Percentiles rank a stretch among this genome's conserved stretches.
Conservation (phyloP, 768 basidiomycete genomes). For the Megacollybia marginata region DNA sequence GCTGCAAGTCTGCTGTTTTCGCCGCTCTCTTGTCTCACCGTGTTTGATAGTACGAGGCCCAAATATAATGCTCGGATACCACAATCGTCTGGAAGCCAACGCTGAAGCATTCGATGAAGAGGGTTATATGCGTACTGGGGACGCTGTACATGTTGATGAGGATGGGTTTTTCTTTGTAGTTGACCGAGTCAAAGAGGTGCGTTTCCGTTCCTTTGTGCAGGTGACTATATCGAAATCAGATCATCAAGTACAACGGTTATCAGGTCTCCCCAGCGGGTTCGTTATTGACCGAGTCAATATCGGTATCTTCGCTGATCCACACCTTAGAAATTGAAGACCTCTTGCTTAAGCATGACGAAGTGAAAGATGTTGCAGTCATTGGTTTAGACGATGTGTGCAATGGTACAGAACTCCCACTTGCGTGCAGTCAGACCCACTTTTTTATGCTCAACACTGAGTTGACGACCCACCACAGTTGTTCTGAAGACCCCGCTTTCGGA, state of each 20-base stretch:
- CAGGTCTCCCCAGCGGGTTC: too few relatives aligned
- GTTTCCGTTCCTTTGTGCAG: too few relatives aligned
- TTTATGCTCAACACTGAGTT: too few relatives aligned
- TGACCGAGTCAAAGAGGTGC: conserved; percentile 6
- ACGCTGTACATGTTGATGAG: not conserved
- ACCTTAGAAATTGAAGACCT: conserved; percentile 1
- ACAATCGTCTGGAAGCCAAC: conserved; percentile 2
- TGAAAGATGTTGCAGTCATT: conserved; percentile 4
- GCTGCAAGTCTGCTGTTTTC: too few relatives aligned
- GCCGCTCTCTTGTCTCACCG: too few relatives aligned
- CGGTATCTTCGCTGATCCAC: too few relatives aligned
- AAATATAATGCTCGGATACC: conserved; percentile 3
- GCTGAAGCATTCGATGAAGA: conserved; percentile 4
- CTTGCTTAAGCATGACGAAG: not conserved
- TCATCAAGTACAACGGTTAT: too few relatives aligned
- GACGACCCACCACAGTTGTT: too few relatives aligned
- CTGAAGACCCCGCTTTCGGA: too few relatives aligned
- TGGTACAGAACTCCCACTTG: conserved; percentile 2
- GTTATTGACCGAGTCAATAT: not conserved
- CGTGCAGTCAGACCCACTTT: conserved; percentile 2
- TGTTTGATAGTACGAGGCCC: conserved; percentile 5
- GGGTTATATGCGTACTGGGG: conserved; percentile 2
- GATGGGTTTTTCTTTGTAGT: conserved; percentile 2
- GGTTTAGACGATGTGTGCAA: not conserved
- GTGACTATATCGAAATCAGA: too few relatives aligned